A percentile compares a stretch with the other conserved stretches of the same genome.
Conservation (phyloP, 306 rosid species). For the Calophaca sinica region DNA sequence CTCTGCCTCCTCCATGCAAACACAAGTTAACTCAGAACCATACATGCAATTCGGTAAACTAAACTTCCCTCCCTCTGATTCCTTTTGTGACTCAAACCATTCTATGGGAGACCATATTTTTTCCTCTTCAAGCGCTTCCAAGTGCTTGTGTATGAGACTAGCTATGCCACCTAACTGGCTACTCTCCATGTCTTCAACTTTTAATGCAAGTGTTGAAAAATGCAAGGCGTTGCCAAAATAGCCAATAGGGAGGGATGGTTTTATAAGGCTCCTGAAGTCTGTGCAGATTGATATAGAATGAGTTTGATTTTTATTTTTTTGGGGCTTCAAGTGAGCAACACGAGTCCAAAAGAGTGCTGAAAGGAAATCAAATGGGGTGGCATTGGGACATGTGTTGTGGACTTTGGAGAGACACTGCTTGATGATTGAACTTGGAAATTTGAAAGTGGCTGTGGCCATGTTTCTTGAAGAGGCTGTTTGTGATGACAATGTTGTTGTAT, state of each 20-base stretch:
- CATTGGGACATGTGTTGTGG: conserved; percentile 46
- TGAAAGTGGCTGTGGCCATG: conserved; percentile 65
- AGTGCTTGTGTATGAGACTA: conserved; percentile 49
- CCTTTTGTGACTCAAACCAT: conserved; percentile 55
- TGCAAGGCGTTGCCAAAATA: conserved; percentile 73
- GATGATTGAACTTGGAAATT: conserved; percentile 58
- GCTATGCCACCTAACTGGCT: conserved; percentile 3
- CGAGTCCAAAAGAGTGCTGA: conserved; percentile 69
- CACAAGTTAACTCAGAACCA: conserved; percentile 64
- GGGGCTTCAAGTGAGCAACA: conserved; percentile 45
- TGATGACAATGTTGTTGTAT: conserved; percentile 39
- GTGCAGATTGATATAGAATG: conserved; percentile 60
- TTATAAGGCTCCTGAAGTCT: conserved; percentile 52
- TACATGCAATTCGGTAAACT: conserved; percentile 50
- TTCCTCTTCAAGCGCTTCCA: conserved; percentile 44
- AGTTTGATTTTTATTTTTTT: background rate
- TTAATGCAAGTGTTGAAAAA: conserved; percentile 54
- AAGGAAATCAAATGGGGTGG: conserved; percentile 71
- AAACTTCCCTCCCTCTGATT: conserved; percentile 20
- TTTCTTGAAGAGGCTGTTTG: conserved; percentile 34
- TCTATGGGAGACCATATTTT: conserved; percentile 50
- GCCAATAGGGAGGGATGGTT: conserved; percentile 49
- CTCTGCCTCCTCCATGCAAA: conserved; percentile 50
- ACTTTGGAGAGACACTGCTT: conserved; percentile 41
- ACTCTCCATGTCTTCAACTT: conserved; percentile 26